Conservation (phyloP, 352 stramenopile genomes). For the Pythium folliculosum region DNA sequence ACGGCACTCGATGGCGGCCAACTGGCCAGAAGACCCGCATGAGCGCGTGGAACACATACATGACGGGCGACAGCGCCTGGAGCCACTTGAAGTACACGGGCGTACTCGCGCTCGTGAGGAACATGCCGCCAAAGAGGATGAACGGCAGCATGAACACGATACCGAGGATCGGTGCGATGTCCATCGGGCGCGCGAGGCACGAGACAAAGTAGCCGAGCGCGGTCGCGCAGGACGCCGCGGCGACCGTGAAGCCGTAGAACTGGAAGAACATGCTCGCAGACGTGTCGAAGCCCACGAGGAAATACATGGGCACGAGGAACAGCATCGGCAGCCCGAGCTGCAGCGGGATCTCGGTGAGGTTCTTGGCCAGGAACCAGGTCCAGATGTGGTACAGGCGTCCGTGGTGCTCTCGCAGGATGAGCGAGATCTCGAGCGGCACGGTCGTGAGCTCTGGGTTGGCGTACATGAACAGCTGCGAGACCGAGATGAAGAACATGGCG, state of each 20-base stretch:
- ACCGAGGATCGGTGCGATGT: constrained; percentile 39
- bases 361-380: constrained; percentile 42
- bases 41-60: constrained; percentile 39
- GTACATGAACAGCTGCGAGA: constrained; percentile 50
- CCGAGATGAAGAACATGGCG: constrained; percentile 46
- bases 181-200: constrained; percentile 30
- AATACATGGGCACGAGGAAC: constrained; percentile 39
- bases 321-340: constrained; percentile 32
- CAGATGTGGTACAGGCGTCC: constrained; percentile 32
- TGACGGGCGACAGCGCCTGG: constrained; percentile 37
- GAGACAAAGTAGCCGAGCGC: constrained; percentile 40
- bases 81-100: constrained; percentile 43
- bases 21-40: constrained; percentile 37
- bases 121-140: constrained; percentile 42
- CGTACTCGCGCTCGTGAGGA: constrained; percentile 35
- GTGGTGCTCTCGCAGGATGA: constrained; percentile 41
- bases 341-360: constrained; percentile 35
- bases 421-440: constrained; percentile 36
- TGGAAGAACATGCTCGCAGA: constrained; percentile 32
- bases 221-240: constrained; percentile 21
- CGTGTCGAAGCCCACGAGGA: constrained; percentile 39
- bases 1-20: constrained; percentile 33
- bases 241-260: constrained; percentile 34
- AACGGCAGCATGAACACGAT: constrained; percentile 43
- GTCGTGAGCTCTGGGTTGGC: constrained; percentile 36